Evolutionary conservation across 345 rosid genomes (phyloP).

Genomic region (Eucalyptus globulus): DNA sequence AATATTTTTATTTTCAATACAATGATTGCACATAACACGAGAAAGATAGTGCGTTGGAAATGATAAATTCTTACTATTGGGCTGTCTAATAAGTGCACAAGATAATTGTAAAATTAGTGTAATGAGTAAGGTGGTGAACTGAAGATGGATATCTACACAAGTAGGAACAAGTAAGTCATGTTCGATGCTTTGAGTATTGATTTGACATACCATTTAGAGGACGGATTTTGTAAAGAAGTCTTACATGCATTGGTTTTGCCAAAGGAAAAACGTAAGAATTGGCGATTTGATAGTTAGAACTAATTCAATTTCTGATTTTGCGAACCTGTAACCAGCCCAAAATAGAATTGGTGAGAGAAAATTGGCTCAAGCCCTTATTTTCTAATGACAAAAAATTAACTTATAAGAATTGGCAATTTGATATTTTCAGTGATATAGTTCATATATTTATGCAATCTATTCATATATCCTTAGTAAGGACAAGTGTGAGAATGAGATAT

Average conservation of each 20-base stretch:
- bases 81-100: too few relatives aligned
- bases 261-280: neutral
- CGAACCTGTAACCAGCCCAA: fast-evolving
- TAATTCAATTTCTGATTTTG: neutral
- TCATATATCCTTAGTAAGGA: too few relatives aligned
- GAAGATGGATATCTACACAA: neutral
- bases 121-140: neutral
- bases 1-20: neutral
- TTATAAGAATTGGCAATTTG: too few relatives aligned
- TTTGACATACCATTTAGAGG: neutral
- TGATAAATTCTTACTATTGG: neutral
- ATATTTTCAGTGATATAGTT: too few relatives aligned
- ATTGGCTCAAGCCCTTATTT: too few relatives aligned
- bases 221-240: neutral
- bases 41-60: neutral
- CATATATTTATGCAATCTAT: too few relatives aligned
- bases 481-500: too few relatives aligned
- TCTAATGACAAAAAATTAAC: too few relatives aligned
- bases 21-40: neutral
- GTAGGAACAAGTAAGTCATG: neutral
- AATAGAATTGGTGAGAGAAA: too few relatives aligned
- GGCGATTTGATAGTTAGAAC: too few relatives aligned
- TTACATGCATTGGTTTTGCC: neutral
- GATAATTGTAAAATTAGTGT: neutral
- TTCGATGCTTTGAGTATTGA: neutral